Base-by-base conservation (phyloP, 2,329 filamentous ascomycete genomes). In the Cercospora berteroae region DNA sequence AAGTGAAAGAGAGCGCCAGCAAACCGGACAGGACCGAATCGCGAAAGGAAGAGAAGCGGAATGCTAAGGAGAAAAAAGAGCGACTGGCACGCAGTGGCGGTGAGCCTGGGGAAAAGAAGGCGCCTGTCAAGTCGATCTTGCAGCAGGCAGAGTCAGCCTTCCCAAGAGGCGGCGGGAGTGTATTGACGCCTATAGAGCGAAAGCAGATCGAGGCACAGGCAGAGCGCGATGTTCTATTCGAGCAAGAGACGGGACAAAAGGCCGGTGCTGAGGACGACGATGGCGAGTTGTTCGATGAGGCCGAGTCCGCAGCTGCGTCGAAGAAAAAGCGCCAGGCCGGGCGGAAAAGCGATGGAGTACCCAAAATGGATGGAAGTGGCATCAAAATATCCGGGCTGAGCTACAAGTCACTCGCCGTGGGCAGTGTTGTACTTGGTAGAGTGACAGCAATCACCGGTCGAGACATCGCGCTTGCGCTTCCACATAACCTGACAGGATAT, bases 141-240 rank as follows among this genome's bases (percentile, higher is more conserved):
- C 83, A 83, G 78, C 90, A 95, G 72, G 95, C 98, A 72, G 95
- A 97, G 77, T 89, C 89, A 36, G 85, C 94, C 55, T 99, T 99
- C 75, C 94, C 95, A 72, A 88, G 95, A 84, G 95, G 95, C 65
- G 96, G 95, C 52, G 94, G 89, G 63, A 96, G 92, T 77, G 85
- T 97, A 62, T 83, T 99, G 77, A 97, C 95, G 1, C 94, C 95
- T 20, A 83, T 99, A 61, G 95, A 99, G 79, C 91, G 96, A 78
- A 97, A 97, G 82, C 93, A 98, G 80, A 98, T 99, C 70, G 90
- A 95, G 75, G 90, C 96, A 67, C 91, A 98, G 80, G 95, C 95
- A 56, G 95, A 91, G 77, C 89, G 90, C 74, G 95, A 99, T 83
- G 95, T 94, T 48, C 83, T 96, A 44, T 95, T 94, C 77, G 95